These are phyloP conservation scores for Dioszegia aurantiaca DNA, from an alignment of 768 basidiomycete species.

Conservation along the genomic window DNA sequence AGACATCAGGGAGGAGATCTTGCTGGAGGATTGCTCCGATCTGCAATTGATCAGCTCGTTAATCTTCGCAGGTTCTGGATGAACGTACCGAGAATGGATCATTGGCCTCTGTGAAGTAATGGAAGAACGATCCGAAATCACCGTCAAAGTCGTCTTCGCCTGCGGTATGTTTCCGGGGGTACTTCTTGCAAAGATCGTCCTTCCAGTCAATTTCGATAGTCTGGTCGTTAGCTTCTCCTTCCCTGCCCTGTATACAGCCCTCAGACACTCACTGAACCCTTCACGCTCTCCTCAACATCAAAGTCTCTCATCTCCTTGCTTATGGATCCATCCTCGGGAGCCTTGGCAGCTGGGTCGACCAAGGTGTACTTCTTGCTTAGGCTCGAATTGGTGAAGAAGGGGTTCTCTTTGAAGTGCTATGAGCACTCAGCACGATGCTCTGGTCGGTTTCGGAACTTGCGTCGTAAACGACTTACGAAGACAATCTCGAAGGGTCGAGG, in stretches of 20 bases:
- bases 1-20: conserved; percentile 40
- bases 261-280: conserved; percentile 25
- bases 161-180: conserved; percentile 27
- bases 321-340: conserved; percentile 28
- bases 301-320: conserved; percentile 35
- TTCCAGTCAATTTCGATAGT: conserved; percentile 47
- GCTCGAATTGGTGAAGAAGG: conserved; percentile 48
- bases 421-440: too few species aligned
- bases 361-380: conserved; percentile 45
- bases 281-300: conserved; percentile 33
- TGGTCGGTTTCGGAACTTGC: too few species aligned
- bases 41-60: conserved; percentile 16
- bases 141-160: conserved; percentile 39
- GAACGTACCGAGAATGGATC: conserved; percentile 37
- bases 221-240: too few species aligned
- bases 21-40: conserved; percentile 33
- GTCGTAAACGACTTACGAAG: conserved; percentile 62
- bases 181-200: conserved; percentile 37
- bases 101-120: conserved; percentile 35
- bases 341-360: conserved; percentile 17
- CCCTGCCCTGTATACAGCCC: too few species aligned
- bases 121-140: conserved; percentile 50
- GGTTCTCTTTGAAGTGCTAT: conserved; percentile 52
- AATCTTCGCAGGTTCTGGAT: background rate
- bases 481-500: conserved; percentile 78